Evolutionary conservation across 2,329 filamentous ascomycete genomes (phyloP).

Genomic region (Colletotrichum acutatum): DNA sequence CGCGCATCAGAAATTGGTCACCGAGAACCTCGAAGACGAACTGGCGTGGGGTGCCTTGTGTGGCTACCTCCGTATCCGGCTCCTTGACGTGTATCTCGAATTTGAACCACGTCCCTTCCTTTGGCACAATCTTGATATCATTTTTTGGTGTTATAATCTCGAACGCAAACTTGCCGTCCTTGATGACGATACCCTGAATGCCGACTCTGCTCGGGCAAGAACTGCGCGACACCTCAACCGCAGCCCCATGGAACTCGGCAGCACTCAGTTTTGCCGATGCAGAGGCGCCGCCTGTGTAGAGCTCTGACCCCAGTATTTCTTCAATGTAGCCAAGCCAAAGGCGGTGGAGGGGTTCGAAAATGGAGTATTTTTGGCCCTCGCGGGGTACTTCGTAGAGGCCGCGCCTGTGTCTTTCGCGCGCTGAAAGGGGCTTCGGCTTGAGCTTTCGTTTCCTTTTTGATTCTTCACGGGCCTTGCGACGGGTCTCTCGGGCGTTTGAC

Average conservation of each 20-base stretch:
- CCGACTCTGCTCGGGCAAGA: conserved; percentile 85
- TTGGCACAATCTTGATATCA: conserved; percentile 82
- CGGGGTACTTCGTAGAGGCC: conserved; percentile 81
- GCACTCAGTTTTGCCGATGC: conserved; percentile 81
- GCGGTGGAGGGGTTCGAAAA: conserved; percentile 80
- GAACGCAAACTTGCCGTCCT: conserved; percentile 88
- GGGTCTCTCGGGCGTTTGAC: conserved; percentile 67
- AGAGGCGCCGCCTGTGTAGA: conserved; percentile 64
- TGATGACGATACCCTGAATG: conserved; percentile 84
- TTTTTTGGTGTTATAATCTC: conserved; percentile 82
- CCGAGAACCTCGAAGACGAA: conserved; percentile 89
- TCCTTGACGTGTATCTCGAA: conserved; percentile 70
- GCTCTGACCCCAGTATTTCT: conserved; percentile 77
- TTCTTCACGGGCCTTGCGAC: conserved; percentile 60
- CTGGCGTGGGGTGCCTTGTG: conserved; percentile 43
- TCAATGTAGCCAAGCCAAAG: conserved; percentile 89
- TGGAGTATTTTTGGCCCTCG: conserved; percentile 74
- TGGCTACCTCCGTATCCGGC: conserved; percentile 34
- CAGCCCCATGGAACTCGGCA: conserved; percentile 91
- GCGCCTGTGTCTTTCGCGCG: conserved; percentile 78
- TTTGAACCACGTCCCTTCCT: conserved; percentile 88
- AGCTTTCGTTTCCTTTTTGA: conserved; percentile 57
- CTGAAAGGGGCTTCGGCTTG: conserved; percentile 78
- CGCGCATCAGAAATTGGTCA: conserved; percentile 84
- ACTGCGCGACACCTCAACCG: conserved; percentile 84